phyloP scores from a whole-genome alignment of 768 basidiomycete genomes.

The Chlorophyllum brunneum region DNA sequence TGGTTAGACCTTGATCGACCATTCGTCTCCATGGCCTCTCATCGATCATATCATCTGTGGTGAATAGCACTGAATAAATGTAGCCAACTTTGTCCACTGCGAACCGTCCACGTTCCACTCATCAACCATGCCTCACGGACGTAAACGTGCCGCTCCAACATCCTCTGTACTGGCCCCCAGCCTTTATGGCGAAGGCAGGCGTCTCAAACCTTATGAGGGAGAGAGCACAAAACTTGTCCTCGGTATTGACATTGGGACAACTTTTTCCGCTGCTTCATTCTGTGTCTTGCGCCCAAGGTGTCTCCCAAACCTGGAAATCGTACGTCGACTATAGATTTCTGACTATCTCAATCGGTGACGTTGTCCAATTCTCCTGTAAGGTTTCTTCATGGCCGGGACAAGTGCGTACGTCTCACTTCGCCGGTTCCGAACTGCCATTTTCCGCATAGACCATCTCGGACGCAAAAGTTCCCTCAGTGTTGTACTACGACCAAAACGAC shows the following conservation, averaged over 20 bases:
- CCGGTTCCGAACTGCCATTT: neutral
- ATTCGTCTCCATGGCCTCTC: no score
- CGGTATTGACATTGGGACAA: neutral
- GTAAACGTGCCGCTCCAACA: neutral
- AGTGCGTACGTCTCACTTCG: neutral
- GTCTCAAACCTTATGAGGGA: neutral
- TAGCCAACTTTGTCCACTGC: no score
- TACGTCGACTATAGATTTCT: neutral
- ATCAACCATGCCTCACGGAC: neutral
- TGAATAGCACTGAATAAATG: no score
- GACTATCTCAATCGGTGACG: neutral
- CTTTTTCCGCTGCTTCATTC: neutral
- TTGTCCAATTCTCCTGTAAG: neutral
- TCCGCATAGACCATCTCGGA: neutral
- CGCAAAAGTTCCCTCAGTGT: neutral
- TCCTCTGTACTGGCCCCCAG: neutral
- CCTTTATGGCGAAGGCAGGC: neutral
- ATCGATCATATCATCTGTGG: no score
- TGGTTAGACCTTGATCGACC: no score
- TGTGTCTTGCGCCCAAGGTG: neutral
- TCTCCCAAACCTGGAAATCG: neutral
- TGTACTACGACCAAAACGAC: neutral
- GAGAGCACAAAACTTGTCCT: neutral
- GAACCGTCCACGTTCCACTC: no score
- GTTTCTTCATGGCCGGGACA: constrained; percentile 5